Conservation (phyloP, 2,329 filamentous ascomycete genomes). For the Aspergillus tubingensis region DNA sequence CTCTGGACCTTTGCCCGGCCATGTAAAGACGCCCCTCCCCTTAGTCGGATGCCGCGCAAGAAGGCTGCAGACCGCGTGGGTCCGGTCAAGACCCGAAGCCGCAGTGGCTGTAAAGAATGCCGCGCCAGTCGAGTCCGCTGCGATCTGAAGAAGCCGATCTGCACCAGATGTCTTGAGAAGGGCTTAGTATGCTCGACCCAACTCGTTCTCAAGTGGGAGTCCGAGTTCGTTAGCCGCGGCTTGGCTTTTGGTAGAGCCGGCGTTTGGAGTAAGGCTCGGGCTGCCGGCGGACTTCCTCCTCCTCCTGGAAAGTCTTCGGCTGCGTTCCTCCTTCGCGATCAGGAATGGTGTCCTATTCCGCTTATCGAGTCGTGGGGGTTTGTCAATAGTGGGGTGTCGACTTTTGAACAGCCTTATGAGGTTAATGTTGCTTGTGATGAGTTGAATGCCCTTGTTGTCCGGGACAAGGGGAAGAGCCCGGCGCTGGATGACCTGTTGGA, state of each 20-base stretch:
- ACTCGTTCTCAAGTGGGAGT: slow-evolving; percentile 42
- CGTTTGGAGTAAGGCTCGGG: slow-evolving; percentile 41
- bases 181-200: slow-evolving; percentile 40
- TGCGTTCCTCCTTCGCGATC: slow-evolving; percentile 21
- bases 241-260: slow-evolving; percentile 47
- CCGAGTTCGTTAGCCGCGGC: slow-evolving; percentile 44
- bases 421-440: slow-evolving; percentile 31
- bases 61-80: slow-evolving; percentile 38
- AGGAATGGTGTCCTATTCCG: slow-evolving; percentile 33
- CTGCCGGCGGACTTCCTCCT: slow-evolving; percentile 20
- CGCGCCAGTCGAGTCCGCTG: slow-evolving; percentile 45
- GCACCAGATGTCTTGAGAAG: slow-evolving; percentile 40
- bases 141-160: slow-evolving; percentile 42
- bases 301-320: slow-evolving; percentile 15
- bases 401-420: slow-evolving; percentile 29
- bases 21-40: slow-evolving; percentile 26
- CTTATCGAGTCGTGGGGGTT: slow-evolving; percentile 34
- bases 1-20: slow-evolving; percentile 14
- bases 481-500: not conserved
- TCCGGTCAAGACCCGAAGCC: slow-evolving; percentile 42
- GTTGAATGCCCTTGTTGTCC: slow-evolving; percentile 18
- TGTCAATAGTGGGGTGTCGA: slow-evolving; percentile 33
- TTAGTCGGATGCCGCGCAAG: slow-evolving; percentile 38
- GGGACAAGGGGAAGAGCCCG: not conserved
- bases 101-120: slow-evolving; percentile 45